Base-by-base conservation (phyloP, 2,329 filamentous ascomycete genomes). In the Penicillium italicum region DNA sequence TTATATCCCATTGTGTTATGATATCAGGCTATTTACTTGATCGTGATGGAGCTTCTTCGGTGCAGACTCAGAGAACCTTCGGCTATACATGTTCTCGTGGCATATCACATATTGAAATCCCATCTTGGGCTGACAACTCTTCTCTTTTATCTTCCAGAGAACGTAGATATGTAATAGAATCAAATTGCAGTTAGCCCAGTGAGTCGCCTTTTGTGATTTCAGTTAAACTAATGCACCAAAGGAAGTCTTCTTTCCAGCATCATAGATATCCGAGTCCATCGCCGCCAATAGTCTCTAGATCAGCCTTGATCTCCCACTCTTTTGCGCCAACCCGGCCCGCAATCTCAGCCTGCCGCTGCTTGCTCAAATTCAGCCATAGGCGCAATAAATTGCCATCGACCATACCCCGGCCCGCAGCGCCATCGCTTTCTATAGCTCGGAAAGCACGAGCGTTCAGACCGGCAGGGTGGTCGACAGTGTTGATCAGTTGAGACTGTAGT, bases 361-460 rank as follows among this genome's bases (percentile, higher is more conserved):
- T 86, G 6, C 88, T 83, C 60, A 96, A 72, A 74, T 94, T 90
- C 38, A 83, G 80, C 85, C 91, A 94, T 55, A 91, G 76, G 56
- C 82, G 80, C 58, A 96, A 72, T 38, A 96, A 68, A n/a, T 80
- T 82, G 0, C 91, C 91, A 69, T 97, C 92, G 4, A 97, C 81
- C 49, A 95, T 82, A 2, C 83, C 85, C 18, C 89, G 78, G 1
- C 82, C 62, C 76, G 82, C 54, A 57, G 77, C 61, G 56, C 74
- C 67, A 72, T 82, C 70, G 69, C 80, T 71, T 70, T 80, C 61
- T 63, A 80, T 70, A 66, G 83, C 78, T 14, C 94, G 82, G 74
- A 93, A 90, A 0, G 86, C 90, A 53, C 89, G 85, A 2, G 91
- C 88, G 73, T 97, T 97, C 47, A 97, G 79, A 0, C 90, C 91